Conservation (phyloP, 176 grass and related monocot species). For the Phoenix roebelenii region DNA sequence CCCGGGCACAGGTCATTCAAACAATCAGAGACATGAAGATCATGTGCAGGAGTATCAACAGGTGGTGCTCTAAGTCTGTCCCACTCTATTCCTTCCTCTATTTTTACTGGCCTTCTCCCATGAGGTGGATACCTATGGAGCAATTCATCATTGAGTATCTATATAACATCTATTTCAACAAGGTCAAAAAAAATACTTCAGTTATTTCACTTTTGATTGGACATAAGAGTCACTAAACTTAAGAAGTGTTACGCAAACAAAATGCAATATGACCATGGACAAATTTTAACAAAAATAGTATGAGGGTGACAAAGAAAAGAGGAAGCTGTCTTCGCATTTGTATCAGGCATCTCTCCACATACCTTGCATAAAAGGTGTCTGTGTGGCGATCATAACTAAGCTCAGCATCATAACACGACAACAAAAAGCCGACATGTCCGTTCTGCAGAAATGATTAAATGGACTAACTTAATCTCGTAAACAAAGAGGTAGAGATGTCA, state of each 20-base stretch:
- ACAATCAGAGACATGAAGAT: slow-evolving; percentile 54
- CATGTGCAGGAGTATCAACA: slow-evolving; percentile 42
- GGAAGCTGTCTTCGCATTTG: too few relatives aligned
- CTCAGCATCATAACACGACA: slow-evolving; percentile 85
- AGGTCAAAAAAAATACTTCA: too few relatives aligned
- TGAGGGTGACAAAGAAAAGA: too few relatives aligned
- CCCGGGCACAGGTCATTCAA: slow-evolving; percentile 44
- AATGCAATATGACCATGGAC: too few relatives aligned
- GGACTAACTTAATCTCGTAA: too few relatives aligned
- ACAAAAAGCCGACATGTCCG: slow-evolving; percentile 67
- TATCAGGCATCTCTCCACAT: not conserved
- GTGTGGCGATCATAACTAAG: slow-evolving; percentile 63
- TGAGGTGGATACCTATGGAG: slow-evolving; percentile 65
- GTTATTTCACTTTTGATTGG: too few relatives aligned
- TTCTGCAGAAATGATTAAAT: slow-evolving; percentile 38
- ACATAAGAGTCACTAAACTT: too few relatives aligned
- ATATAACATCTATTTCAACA: too few relatives aligned
- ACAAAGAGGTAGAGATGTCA: too few relatives aligned
- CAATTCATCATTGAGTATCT: not conserved
- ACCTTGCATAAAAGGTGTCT: slow-evolving; percentile 87
- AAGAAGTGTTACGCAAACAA: too few relatives aligned
- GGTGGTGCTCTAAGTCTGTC: slow-evolving; percentile 50
- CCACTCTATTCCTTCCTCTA: slow-evolving; percentile 66
- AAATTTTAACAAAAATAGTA: too few relatives aligned
- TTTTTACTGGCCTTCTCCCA: slow-evolving; percentile 55